Percentiles rank a stretch among this genome's conserved stretches.
Evolutionary conservation across 371 early-diverging fungal genomes (phyloP).

Genomic region (Neoconidiobolus thromboides): DNA sequence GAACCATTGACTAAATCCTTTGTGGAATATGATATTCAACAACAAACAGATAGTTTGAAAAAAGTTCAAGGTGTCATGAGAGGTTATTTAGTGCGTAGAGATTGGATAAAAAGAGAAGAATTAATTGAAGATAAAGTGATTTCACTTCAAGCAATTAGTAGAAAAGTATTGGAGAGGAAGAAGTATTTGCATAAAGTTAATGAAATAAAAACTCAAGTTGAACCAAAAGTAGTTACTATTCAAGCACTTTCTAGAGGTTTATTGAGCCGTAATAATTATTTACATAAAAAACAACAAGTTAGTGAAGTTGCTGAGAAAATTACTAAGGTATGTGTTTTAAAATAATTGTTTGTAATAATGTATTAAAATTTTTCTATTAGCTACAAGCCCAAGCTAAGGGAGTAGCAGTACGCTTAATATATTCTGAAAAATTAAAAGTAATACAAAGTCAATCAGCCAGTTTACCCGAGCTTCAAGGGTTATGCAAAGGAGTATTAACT

Average conservation of each 20-base stretch:
- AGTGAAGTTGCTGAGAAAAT: background rate
- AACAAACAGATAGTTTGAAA: background rate
- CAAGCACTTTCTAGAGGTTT: conserved; percentile 4
- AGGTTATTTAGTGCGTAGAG: conserved; percentile 27
- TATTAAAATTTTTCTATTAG: background rate
- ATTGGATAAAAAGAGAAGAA: conserved; percentile 19
- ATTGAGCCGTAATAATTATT: background rate
- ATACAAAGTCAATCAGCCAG: background rate
- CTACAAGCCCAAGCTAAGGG: conserved; percentile 4
- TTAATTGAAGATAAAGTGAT: background rate
- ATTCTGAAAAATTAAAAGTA: background rate
- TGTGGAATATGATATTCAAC: background rate
- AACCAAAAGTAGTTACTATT: background rate
- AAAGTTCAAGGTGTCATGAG: conserved; percentile 37
- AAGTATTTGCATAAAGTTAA: too few relatives aligned
- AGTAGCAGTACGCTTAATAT: background rate
- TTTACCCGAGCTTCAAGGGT: background rate
- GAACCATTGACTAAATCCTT: conserved; percentile 12
- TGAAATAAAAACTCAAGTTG: background rate
- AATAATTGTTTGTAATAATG: background rate
- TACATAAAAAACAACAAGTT: background rate
- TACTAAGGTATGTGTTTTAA: background rate
- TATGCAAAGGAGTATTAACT: background rate
- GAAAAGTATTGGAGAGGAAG: too few relatives aligned
- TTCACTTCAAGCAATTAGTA: too few relatives aligned